Conservation (phyloP, 2,329 filamentous ascomycete species). For the Fusarium kyushuense region DNA sequence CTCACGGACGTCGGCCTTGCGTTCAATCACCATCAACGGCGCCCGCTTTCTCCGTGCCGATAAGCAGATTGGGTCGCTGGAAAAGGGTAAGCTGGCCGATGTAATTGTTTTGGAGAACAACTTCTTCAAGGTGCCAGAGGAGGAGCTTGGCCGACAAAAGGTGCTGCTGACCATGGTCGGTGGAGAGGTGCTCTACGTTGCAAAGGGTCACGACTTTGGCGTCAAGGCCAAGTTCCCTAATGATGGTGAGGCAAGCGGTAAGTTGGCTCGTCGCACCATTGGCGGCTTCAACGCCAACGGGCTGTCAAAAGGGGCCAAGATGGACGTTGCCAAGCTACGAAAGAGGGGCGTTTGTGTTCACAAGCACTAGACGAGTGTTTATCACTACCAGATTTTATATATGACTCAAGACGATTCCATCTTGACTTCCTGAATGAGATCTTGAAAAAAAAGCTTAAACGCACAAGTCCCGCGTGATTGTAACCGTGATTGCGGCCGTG, state of each 20-base stretch:
- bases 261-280: slow-evolving; percentile 33
- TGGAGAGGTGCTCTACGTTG: slow-evolving; percentile 45
- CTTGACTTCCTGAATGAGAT: background rate
- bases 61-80: slow-evolving; percentile 44
- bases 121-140: slow-evolving; percentile 45
- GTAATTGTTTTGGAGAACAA: slow-evolving; percentile 44
- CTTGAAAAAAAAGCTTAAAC: background rate
- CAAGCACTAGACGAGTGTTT: slow-evolving; percentile 21
- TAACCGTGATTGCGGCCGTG: background rate
- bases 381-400: background rate
- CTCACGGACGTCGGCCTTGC: slow-evolving; percentile 39
- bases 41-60: slow-evolving; percentile 45
- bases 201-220: slow-evolving; percentile 41
- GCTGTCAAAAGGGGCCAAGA: slow-evolving; percentile 24
- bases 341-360: slow-evolving; percentile 39
- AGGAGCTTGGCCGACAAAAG: slow-evolving; percentile 42
- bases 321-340: slow-evolving; percentile 24
- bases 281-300: slow-evolving; percentile 34
- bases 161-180: slow-evolving; percentile 47
- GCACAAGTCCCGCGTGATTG: background rate
- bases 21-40: slow-evolving; percentile 43
- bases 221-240: slow-evolving; percentile 46
- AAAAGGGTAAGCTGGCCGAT: slow-evolving; percentile 46
- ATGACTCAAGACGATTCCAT: background rate
- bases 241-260: slow-evolving; percentile 27